These are phyloP conservation scores for Claviceps fusiformis DNA, from an alignment of 2,329 filamentous ascomycete species.

Conservation along the genomic window DNA sequence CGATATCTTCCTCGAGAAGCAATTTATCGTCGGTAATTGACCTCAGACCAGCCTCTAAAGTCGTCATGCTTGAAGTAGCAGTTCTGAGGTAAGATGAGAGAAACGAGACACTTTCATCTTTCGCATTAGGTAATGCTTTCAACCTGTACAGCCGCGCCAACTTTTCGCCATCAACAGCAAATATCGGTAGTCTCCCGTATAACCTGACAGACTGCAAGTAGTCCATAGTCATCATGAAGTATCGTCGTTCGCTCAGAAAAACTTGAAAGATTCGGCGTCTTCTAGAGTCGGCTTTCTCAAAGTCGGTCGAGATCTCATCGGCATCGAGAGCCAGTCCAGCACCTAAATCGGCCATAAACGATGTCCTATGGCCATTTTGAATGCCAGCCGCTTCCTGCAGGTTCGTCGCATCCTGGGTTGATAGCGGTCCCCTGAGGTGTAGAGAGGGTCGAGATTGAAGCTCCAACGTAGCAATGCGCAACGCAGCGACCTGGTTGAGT, in stretches of 20 bases:
- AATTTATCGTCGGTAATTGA: conserved; percentile 36
- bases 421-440: conserved; percentile 58
- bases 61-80: conserved; percentile 34
- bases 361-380: conserved; percentile 43
- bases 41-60: conserved; percentile 34
- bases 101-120: conserved; percentile 29
- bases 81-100: conserved; percentile 35
- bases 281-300: conserved; percentile 48
- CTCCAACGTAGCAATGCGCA: conserved; percentile 71
- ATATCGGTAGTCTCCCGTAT: conserved; percentile 25
- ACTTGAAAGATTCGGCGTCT: conserved; percentile 54
- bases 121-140: conserved; percentile 11
- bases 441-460: conserved; percentile 67
- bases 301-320: conserved; percentile 41
- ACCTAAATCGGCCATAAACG: conserved; percentile 40
- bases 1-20: conserved; percentile 37
- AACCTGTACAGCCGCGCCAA: conserved; percentile 19
- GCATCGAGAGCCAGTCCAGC: conserved; percentile 34
- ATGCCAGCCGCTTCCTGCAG: conserved; percentile 60
- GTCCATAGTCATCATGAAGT: conserved; percentile 52
- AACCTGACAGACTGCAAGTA: conserved; percentile 35
- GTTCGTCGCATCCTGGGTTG: conserved; percentile 64
- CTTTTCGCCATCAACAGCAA: conserved; percentile 13
- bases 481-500: conserved; percentile 68
- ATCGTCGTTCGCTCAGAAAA: conserved; percentile 59